Conservation (phyloP, 345 rosid genomes). For the Nephelium lappaceum region DNA sequence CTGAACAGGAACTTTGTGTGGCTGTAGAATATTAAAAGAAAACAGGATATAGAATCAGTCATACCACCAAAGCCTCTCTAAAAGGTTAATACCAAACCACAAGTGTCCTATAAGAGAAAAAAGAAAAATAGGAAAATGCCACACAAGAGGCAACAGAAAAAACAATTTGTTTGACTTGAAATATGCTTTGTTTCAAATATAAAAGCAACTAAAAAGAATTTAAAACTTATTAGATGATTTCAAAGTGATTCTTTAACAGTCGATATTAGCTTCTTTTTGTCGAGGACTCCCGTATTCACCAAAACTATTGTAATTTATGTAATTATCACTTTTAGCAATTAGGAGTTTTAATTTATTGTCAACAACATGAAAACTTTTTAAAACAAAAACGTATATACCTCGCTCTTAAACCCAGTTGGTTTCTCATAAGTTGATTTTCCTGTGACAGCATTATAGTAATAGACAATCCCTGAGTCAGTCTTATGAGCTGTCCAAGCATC, state of each 20-base stretch:
- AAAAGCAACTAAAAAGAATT: not conserved
- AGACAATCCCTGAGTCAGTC: conserved; percentile 74
- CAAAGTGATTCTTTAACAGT: not conserved
- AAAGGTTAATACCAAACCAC: not conserved
- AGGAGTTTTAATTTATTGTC: not conserved
- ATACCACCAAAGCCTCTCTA: not conserved
- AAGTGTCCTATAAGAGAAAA: not conserved
- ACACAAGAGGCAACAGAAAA: not conserved
- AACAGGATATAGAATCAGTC: conserved; percentile 18
- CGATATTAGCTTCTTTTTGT: not conserved
- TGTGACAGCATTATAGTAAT: conserved; percentile 89
- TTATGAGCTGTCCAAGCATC: conserved; percentile 96
- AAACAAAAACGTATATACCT: conserved; percentile 49
- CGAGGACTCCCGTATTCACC: not conserved
- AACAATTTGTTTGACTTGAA: not conserved
- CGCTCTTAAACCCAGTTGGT: conserved; percentile 74
- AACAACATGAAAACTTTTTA: not conserved
- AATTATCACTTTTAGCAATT: not conserved
- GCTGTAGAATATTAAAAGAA: conserved; percentile 54
- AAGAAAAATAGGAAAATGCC: not conserved
- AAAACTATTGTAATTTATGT: not conserved
- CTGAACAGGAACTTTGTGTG: conserved; percentile 62
- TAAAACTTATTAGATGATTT: not conserved
- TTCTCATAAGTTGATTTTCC: conserved; percentile 89
- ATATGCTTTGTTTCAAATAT: not conserved